Conservation (phyloP, 148 eudicot genomes). For the Amaranthus cruentus region DNA sequence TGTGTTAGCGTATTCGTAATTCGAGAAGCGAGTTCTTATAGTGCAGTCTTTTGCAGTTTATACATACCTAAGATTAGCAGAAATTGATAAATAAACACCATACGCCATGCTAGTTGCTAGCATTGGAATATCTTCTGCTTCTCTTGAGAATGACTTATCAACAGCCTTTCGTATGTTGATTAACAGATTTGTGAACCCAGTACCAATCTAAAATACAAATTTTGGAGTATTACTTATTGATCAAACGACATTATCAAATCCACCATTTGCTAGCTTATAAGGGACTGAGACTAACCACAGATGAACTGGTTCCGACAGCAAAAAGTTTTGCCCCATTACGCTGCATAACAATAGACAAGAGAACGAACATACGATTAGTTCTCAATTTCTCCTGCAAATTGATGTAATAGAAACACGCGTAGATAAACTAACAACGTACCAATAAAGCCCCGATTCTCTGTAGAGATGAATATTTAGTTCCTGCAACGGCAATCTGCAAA, state of each 20-base stretch:
- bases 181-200: constrained; percentile 69
- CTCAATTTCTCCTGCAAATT: neutral
- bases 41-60: neutral
- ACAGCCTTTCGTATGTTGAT: constrained; percentile 58
- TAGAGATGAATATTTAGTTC: constrained; percentile 62
- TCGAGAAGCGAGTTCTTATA: neutral
- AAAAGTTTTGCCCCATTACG: constrained; percentile 86
- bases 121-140: constrained; percentile 83
- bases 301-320: constrained; percentile 78
- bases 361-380: neutral
- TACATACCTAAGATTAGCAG: constrained; percentile 76
- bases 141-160: constrained; percentile 72
- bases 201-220: constrained; percentile 52
- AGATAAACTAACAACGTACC: constrained; percentile 35
- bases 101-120: constrained; percentile 70
- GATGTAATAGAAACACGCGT: neutral
- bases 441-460: constrained; percentile 77
- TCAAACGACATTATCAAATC: too few relatives aligned
- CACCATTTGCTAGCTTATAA: too few relatives aligned
- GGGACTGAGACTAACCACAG: constrained; percentile 43
- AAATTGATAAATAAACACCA: constrained; percentile 78
- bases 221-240: too few relatives aligned
- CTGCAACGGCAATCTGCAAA: constrained; percentile 73
- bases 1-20: neutral
- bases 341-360: constrained; percentile 32